Percentiles rank a stretch among this genome's conserved stretches.
Evolutionary conservation across 2,329 filamentous ascomycete genomes (phyloP).

Genomic region (Dactylella cylindrospora): DNA sequence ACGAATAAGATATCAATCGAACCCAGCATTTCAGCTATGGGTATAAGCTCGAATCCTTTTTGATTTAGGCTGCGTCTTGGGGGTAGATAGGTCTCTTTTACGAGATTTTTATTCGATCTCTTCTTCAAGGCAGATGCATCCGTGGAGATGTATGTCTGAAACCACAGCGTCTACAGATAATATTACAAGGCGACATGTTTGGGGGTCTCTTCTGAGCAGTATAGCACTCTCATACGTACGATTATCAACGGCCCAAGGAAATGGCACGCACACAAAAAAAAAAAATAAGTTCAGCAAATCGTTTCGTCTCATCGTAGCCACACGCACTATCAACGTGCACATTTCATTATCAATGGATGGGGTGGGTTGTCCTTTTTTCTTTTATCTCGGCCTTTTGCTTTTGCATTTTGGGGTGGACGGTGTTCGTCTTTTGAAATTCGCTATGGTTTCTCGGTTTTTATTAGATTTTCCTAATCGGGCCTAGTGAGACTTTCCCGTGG

Average conservation of each 20-base stretch:
- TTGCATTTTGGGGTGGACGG: too few relatives aligned
- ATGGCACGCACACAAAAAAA: too few relatives aligned
- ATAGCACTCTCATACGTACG: background rate
- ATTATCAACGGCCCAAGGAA: too few relatives aligned
- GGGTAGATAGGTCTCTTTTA: too few relatives aligned
- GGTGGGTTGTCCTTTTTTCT: slow-evolving; percentile 15
- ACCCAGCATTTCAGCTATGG: too few relatives aligned
- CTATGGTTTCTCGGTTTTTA: slow-evolving; percentile 3
- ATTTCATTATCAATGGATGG: slow-evolving; percentile 22
- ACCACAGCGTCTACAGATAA: slow-evolving; percentile 13
- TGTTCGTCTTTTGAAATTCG: too few relatives aligned
- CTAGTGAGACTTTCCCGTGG: slow-evolving; percentile 8
- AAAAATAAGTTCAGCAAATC: too few relatives aligned
- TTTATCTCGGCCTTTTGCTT: slow-evolving; percentile 21
- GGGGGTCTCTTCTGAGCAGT: slow-evolving; percentile 1
- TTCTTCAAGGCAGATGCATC: background rate
- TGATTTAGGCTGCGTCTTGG: too few relatives aligned
- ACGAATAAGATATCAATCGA: too few relatives aligned
- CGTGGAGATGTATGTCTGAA: slow-evolving; percentile 29
- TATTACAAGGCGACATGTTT: slow-evolving; percentile 13
- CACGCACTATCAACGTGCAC: slow-evolving; percentile 22
- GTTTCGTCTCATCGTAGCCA: background rate
- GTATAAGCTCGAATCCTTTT: too few relatives aligned
- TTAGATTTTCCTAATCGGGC: slow-evolving; percentile 28
- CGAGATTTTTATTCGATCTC: too few relatives aligned